phyloP scores from a whole-genome alignment of 257 asterid genomes.

The Penstemon davidsonii region DNA sequence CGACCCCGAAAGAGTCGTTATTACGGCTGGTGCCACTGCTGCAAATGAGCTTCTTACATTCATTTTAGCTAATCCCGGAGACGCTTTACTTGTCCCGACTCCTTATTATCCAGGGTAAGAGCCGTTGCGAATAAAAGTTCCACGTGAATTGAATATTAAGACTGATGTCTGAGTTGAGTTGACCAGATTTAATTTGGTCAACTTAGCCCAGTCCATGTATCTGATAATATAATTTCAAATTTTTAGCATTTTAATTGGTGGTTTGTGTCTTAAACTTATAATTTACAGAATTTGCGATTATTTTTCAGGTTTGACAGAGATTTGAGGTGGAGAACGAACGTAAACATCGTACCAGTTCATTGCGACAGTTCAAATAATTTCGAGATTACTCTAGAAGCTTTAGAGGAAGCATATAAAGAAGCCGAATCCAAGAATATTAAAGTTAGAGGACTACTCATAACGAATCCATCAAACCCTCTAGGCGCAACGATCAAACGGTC shows the following conservation, averaged over 20 bases:
- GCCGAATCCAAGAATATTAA: conserved; percentile 34
- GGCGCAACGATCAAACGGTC: conserved; percentile 45
- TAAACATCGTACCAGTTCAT: conserved; percentile 44
- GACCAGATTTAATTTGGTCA: no score
- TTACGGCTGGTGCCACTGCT: conserved; percentile 92
- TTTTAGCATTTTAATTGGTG: no score
- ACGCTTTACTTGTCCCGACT: conserved; percentile 84
- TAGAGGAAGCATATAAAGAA: conserved; percentile 37
- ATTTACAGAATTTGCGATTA: not conserved
- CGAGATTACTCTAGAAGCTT: conserved; percentile 38
- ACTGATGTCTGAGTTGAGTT: no score
- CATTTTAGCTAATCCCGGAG: conserved; percentile 80
- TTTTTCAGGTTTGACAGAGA: conserved; percentile 34
- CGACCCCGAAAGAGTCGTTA: conserved; percentile 75
- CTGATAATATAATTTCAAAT: no score
- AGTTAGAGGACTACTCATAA: conserved; percentile 44
- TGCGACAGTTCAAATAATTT: conserved; percentile 51
- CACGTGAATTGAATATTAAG: no score
- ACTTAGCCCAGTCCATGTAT: no score
- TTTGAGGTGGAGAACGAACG: conserved; percentile 38
- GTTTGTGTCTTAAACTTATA: no score
- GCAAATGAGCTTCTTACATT: conserved; percentile 85
- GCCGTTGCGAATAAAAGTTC: not conserved
- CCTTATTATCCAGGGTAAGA: conserved; percentile 96
- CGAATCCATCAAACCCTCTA: conserved; percentile 58